Conservation (phyloP, 108 stramenopile species). For the Mayamaea pseudoterrestris region DNA sequence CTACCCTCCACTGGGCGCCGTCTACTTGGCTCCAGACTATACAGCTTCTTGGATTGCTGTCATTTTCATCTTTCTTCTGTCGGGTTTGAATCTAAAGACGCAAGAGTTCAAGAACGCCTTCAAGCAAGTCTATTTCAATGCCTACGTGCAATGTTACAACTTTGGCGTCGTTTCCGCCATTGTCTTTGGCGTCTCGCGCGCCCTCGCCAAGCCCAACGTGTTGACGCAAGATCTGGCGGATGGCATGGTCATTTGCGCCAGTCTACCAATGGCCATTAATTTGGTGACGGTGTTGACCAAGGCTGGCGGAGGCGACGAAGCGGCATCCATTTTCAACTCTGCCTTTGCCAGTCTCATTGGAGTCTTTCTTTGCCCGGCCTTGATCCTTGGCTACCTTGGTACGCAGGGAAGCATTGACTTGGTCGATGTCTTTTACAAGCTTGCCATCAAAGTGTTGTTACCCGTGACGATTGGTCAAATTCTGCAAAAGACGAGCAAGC, state of each 20-base stretch:
- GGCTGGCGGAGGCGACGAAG: constrained; percentile 67
- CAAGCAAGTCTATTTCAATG: constrained; percentile 50
- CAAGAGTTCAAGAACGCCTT: constrained; percentile 75
- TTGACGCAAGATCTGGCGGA: constrained; percentile 47
- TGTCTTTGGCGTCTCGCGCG: constrained; percentile 47
- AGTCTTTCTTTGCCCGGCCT: constrained; percentile 45
- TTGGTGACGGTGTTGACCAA: too few species aligned
- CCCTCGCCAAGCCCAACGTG: constrained; percentile 24
- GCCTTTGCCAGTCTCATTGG: constrained; percentile 57
- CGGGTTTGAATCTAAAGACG: constrained; percentile 68
- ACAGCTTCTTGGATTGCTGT: constrained; percentile 76
- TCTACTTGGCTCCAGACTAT: constrained; percentile 52
- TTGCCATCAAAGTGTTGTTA: constrained; percentile 36
- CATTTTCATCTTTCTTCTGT: constrained; percentile 64
- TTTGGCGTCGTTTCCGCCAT: constrained; percentile 54
- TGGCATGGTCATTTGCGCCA: constrained; percentile 70
- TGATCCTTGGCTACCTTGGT: constrained; percentile 54
- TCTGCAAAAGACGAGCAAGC: constrained; percentile 19
- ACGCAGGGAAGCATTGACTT: constrained; percentile 27
- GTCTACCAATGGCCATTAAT: constrained; percentile 66
- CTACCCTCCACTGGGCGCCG: constrained; percentile 75
- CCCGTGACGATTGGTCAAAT: constrained; percentile 49
- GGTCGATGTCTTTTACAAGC: constrained; percentile 28
- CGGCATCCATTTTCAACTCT: constrained; percentile 65
- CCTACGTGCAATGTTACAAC: constrained; percentile 59